Percentiles rank a stretch among this genome's conserved stretches.
These are phyloP conservation scores for Alternaria gaisen DNA, from an alignment of 2,329 filamentous ascomycete species.

Conservation along the genomic window DNA sequence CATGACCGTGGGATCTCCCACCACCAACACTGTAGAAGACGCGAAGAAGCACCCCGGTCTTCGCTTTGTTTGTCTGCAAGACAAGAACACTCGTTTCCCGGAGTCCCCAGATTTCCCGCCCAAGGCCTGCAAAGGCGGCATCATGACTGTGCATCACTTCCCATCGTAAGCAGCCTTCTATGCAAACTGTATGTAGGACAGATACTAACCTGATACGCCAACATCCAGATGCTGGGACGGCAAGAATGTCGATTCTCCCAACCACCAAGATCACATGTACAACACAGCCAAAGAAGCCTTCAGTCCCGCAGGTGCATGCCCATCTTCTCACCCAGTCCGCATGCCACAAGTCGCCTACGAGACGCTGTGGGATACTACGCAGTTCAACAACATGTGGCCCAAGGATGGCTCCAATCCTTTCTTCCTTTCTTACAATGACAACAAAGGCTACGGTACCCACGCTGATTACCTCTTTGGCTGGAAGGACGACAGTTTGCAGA, in stretches of 20 bases:
- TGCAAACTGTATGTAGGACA: not conserved
- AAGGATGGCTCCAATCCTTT: conserved; percentile 38
- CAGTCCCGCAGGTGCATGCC: conserved; percentile 33
- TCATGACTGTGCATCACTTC: conserved; percentile 32
- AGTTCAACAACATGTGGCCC: conserved; percentile 38
- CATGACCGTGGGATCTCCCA: conserved; percentile 46
- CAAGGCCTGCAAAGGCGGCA: conserved; percentile 12
- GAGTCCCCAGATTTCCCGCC: conserved; percentile 17
- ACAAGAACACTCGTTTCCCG: conserved; percentile 34
- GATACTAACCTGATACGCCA: not conserved
- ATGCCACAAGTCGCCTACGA: conserved; percentile 46
- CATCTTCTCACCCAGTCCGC: conserved; percentile 39
- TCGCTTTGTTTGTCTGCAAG: conserved; percentile 18
- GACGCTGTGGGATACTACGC: conserved; percentile 43
- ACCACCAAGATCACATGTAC: conserved; percentile 63
- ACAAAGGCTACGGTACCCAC: conserved; percentile 41
- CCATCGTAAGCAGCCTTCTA: conserved; percentile 11
- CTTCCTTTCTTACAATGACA: conserved; percentile 37
- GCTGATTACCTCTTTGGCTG: conserved; percentile 43
- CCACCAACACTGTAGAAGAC: conserved; percentile 21
- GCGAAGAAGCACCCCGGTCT: conserved; percentile 11
- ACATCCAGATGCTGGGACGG: conserved; percentile 55
- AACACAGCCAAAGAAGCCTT: conserved; percentile 31
- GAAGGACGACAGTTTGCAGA: conserved; percentile 40
- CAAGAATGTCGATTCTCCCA: conserved; percentile 58